phyloP scores from a whole-genome alignment of 306 rosid species.

The Cyamopsis tetragonoloba region DNA sequence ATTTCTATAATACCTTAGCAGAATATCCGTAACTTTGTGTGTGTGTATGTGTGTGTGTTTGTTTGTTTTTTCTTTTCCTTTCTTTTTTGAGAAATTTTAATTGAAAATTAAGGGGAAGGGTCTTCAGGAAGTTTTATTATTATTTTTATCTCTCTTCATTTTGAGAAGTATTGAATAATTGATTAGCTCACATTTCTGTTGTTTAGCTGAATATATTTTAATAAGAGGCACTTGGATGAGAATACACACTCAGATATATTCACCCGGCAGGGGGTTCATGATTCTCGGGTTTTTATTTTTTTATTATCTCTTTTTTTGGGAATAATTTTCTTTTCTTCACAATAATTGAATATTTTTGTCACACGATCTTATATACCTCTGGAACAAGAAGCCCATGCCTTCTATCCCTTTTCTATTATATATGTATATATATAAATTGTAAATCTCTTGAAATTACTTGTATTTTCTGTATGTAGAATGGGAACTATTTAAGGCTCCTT shows the following conservation, averaged over 20 bases:
- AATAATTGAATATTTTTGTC: conserved; percentile 7
- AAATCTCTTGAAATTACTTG: neutral
- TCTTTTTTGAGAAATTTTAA: neutral
- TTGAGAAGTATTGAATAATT: neutral
- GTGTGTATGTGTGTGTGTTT: neutral
- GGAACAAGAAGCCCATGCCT: neutral
- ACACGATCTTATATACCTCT: neutral
- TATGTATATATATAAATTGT: neutral
- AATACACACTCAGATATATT: neutral
- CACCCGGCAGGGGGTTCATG: neutral
- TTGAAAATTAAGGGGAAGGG: neutral
- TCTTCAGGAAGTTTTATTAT: neutral
- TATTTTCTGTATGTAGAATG: neutral
- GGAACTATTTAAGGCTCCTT: neutral
- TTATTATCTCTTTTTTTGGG: neutral
- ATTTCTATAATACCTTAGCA: neutral
- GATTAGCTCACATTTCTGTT: neutral
- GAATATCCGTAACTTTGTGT: neutral
- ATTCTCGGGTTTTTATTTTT: neutral
- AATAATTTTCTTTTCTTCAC: neutral
- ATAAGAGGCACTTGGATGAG: neutral
- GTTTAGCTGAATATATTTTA: neutral
- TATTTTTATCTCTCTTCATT: neutral
- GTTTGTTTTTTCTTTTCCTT: neutral
- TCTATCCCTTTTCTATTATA: neutral